Percentiles rank a stretch among this genome's conserved stretches.
phyloP scores from a whole-genome alignment of 768 basidiomycete genomes.

The Cyclocybe aegerita region DNA sequence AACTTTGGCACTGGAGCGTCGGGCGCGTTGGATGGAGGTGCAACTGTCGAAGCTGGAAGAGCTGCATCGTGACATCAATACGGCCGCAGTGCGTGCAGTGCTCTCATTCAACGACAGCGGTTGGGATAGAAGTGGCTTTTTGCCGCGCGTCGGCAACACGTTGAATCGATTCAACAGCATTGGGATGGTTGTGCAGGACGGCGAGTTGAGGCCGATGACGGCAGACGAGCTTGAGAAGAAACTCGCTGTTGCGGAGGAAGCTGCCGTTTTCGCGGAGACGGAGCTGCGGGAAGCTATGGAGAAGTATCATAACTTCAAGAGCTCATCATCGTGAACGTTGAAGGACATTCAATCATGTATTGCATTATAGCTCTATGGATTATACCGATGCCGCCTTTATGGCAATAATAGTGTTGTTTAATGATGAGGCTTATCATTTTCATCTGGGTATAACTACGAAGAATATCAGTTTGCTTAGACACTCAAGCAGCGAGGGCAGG shows the following conservation, averaged over 20 bases:
- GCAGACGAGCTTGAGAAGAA: slow-evolving; percentile 77
- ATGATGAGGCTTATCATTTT: slow-evolving; percentile 6
- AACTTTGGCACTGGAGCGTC: slow-evolving; percentile 80
- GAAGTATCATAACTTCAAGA: slow-evolving; percentile 51
- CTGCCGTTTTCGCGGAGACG: slow-evolving; percentile 68
- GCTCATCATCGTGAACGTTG: slow-evolving; percentile 57
- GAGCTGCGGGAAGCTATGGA: slow-evolving; percentile 78
- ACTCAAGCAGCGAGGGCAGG: slow-evolving; percentile 7
- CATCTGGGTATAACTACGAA: slow-evolving; percentile 33
- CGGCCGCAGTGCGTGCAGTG: slow-evolving; percentile 79
- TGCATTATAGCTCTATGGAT: no score
- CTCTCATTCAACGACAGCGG: slow-evolving; percentile 83
- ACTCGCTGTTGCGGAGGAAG: slow-evolving; percentile 67
- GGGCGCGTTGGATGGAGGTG: slow-evolving; percentile 94
- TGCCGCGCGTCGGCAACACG: slow-evolving; percentile 72
- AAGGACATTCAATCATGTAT: no score
- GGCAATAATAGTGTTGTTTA: background rate
- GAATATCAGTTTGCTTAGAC: background rate
- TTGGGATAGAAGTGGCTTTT: slow-evolving; percentile 70
- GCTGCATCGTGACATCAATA: slow-evolving; percentile 87
- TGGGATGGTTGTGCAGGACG: slow-evolving; percentile 51
- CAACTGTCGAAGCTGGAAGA: slow-evolving; percentile 88
- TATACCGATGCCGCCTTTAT: no score
- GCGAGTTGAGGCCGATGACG: slow-evolving; percentile 51
- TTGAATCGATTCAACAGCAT: slow-evolving; percentile 68